Base-by-base conservation (phyloP, 768 basidiomycete species). In the Leccinum obscurum region DNA sequence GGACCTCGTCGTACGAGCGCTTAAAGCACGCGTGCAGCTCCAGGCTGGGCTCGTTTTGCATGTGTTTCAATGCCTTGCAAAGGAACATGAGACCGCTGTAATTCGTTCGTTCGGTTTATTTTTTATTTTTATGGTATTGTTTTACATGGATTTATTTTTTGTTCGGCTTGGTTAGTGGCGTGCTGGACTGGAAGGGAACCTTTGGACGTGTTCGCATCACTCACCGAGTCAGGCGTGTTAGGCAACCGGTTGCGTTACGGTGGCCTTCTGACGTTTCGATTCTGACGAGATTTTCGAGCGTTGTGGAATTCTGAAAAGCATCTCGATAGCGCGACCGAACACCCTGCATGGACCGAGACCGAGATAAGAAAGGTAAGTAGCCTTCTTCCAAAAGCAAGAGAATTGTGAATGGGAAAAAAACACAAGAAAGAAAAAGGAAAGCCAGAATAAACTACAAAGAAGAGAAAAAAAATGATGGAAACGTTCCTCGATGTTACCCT, bases 11-110 rank as follows among this genome's bases (percentile, higher is more conserved):
- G 70, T 89, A 92, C 3, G 90, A 81, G 46, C 83, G 77, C 71
- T 81, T 83, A 77, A 92, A 91, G 72, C 89, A 90, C 59, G 81
- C 77, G 64, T 86, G 82, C 50, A 90, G 75, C 62, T 88, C 86
- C 2, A 79, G 68, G 26, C 66, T 67, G 17, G 72, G 73, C 65
- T 90, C 84, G 6, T 71, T 71, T 63, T 87, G 88, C 78, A 85
- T 83, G 66, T 85, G 79, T 70, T 85, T 82, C 41, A 92, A 78
- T 14, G 89, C 89, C 62, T 79, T 79, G 70, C 85, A 88, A 3
- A 86, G 85, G 66, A 91, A 87, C 51, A 81, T 76, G 52, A 90
- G 80, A 15, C 89, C 89, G 44, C 89, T 90, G 62, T 26, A 39
- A 59, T 6, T 22, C 11, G 3, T 46, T 46, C 13, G 24, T 53